Evolutionary conservation across 768 basidiomycete species (phyloP).

Genomic region (Mrakia gelida): DNA sequence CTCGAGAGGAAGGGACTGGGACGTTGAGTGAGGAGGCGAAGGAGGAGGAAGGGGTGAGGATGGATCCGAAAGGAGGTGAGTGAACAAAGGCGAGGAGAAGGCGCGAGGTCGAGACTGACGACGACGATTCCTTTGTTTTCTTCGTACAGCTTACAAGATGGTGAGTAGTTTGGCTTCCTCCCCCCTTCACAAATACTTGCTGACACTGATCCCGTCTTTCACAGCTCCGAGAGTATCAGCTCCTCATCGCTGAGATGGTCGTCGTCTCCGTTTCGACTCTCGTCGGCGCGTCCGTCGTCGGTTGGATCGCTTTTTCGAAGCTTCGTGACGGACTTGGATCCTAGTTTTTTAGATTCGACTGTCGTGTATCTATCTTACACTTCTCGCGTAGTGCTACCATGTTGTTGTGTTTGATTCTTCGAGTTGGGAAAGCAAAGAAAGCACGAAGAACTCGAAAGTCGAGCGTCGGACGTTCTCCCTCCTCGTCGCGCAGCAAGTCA

Average conservation of each 20-base stretch:
- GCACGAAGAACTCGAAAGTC: too few relatives aligned
- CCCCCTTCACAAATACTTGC: too few relatives aligned
- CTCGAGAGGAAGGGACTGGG: slow-evolving; percentile 32
- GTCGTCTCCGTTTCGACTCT: neutral
- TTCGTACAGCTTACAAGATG: neutral
- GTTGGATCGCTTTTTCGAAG: neutral
- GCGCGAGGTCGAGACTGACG: neutral
- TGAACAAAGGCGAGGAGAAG: neutral
- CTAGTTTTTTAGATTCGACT: too few relatives aligned
- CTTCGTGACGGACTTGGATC: too few relatives aligned
- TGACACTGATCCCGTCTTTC: too few relatives aligned
- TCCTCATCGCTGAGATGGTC: neutral
- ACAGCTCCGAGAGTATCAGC: neutral
- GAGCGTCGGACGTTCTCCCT: too few relatives aligned
- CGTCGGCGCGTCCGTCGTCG: neutral
- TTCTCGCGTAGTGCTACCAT: too few relatives aligned
- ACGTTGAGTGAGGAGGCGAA: slow-evolving; percentile 31
- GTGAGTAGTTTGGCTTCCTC: neutral
- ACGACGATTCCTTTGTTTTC: too few relatives aligned
- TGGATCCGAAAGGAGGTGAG: slow-evolving; percentile 26
- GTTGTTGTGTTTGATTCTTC: too few relatives aligned
- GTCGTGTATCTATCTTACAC: too few relatives aligned
- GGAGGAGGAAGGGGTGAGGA: slow-evolving; percentile 28
- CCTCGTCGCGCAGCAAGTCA: too few relatives aligned
- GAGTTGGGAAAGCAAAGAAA: too few relatives aligned